These are phyloP conservation scores for Cercophora scortea DNA, from an alignment of 495 filamentous ascomycete species.

Conservation along the genomic window DNA sequence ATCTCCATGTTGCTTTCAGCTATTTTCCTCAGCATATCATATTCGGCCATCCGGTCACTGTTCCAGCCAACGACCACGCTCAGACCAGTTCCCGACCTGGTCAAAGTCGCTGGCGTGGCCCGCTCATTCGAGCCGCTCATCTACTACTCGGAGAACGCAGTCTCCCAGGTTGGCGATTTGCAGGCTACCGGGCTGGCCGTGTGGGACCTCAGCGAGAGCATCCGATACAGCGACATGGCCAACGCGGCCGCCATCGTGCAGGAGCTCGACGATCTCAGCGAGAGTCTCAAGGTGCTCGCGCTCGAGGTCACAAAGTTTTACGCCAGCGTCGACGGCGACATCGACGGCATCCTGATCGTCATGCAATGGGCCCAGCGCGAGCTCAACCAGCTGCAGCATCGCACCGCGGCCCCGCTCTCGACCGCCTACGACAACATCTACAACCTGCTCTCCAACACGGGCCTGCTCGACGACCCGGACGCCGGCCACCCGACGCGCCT, in stretches of 20 bases:
- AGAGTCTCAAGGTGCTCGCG: constrained; percentile 71
- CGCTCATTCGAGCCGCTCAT: constrained; percentile 87
- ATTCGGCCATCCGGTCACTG: constrained; percentile 54
- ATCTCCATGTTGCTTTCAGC: constrained; percentile 50
- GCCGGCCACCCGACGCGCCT: constrained; percentile 57
- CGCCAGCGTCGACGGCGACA: constrained; percentile 82
- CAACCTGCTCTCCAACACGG: constrained; percentile 58
- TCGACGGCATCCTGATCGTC: constrained; percentile 82
- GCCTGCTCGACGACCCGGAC: constrained; percentile 56
- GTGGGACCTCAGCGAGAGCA: constrained; percentile 84
- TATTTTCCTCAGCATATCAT: constrained; percentile 48
- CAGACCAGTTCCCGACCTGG: constrained; percentile 72
- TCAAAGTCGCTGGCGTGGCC: constrained; percentile 81
- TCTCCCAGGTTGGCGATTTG: constrained; percentile 72
- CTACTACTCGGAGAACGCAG: constrained; percentile 82
- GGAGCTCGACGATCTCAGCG: constrained; percentile 74
- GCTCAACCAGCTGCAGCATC: constrained; percentile 43
- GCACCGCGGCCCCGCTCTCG: constrained; percentile 50
- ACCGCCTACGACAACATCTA: constrained; percentile 73
- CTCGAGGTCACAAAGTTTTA: constrained; percentile 83
- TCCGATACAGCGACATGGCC: constrained; percentile 83
- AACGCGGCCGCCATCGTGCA: constrained; percentile 76
- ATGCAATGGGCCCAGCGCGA: constrained; percentile 94
- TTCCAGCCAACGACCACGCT: constrained; percentile 53
- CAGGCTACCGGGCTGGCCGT: constrained; percentile 87